Conservation (phyloP, 805 yeast species). For the Nakazawaea pomicola region DNA sequence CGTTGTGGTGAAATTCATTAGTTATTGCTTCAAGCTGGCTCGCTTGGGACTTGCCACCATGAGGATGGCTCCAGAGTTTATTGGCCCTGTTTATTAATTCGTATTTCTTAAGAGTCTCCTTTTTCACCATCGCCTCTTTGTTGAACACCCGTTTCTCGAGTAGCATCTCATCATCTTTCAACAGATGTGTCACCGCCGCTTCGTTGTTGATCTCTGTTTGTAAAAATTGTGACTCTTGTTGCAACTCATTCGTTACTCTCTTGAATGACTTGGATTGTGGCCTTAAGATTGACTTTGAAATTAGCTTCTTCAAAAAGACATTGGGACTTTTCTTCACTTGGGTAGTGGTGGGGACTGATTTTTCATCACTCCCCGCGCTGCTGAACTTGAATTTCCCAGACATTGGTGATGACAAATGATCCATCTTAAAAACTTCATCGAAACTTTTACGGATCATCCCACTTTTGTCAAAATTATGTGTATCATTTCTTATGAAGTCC, state of each 20-base stretch:
- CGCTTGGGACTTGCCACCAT: background rate
- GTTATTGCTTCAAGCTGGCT: constrained; percentile 5
- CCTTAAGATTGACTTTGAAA: constrained; percentile 22
- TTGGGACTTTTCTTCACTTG: constrained; percentile 15
- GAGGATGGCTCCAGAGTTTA: constrained; percentile 28
- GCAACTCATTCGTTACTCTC: constrained; percentile 28
- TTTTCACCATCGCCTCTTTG: background rate
- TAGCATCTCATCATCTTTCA: constrained; percentile 25
- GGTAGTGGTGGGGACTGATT: constrained; percentile 4
- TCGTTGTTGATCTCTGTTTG: constrained; percentile 31
- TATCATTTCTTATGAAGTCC: background rate
- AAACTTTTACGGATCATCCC: constrained; percentile 6
- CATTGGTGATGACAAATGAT: background rate
- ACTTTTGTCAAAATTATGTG: constrained; percentile 1
- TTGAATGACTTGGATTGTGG: constrained; percentile 31
- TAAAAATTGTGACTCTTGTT: constrained; percentile 28
- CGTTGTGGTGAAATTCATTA: no score
- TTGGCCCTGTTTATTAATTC: constrained; percentile 31
- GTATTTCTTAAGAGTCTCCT: constrained; percentile 22
- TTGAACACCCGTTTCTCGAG: constrained; percentile 11
- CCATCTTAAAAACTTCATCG: constrained; percentile 8
- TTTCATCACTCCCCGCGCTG: no score
- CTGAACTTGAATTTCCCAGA: background rate
- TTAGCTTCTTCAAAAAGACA: constrained; percentile 25
- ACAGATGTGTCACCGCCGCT: constrained; percentile 25